Conservation (phyloP, 1,284 basidiomycete species). For the Puccinia horiana region DNA sequence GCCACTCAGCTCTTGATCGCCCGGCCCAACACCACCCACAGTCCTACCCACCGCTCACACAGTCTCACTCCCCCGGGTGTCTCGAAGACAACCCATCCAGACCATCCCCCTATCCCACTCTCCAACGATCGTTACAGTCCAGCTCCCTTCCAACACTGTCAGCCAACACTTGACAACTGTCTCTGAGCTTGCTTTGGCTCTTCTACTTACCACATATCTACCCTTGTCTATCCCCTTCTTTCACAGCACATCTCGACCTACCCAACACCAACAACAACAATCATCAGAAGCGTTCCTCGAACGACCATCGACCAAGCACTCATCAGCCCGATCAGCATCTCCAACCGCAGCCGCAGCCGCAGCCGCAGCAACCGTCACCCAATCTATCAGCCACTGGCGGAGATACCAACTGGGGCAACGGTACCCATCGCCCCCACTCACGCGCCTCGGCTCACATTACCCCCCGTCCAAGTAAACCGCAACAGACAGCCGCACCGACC, state of each 20-base stretch:
- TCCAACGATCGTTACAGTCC: background rate
- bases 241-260: background rate
- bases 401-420: background rate
- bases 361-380: conserved; percentile 2
- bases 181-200: background rate
- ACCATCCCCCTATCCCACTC: background rate
- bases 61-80: background rate
- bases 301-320: background rate
- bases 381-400: background rate
- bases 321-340: background rate
- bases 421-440: background rate
- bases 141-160: background rate
- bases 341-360: conserved; percentile 2
- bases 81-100: background rate
- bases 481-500: background rate
- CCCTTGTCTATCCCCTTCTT: background rate
- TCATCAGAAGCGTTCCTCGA: background rate
- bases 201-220: background rate
- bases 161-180: background rate
- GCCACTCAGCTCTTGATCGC: background rate
- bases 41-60: background rate
- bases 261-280: background rate
- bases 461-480: background rate
- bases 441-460: background rate
- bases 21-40: background rate